Evolutionary conservation across 805 yeast genomes (phyloP), one percentile per base, ranked within the genome.

Genomic region (Scheffersomyces stipitis): DNA sequence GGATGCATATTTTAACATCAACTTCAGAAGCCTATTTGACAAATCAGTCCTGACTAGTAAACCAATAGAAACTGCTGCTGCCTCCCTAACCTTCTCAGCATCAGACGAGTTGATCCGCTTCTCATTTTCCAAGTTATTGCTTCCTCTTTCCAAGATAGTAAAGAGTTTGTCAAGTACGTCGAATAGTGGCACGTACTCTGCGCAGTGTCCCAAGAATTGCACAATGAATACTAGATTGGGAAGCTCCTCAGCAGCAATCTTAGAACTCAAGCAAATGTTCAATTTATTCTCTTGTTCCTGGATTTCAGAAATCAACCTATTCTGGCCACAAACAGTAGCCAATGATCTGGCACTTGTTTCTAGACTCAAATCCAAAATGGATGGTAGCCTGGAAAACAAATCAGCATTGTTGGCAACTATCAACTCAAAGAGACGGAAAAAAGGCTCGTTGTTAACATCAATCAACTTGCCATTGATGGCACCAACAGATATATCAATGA

Each of bases 161-260:
- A 79, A 54, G 13, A 69, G 60, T 1, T 57, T 64, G 18, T 73
- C 46, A 3, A 64, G 54, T 15, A 65, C 26, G 6, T 30, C n/a
- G 2, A 16, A 23, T 18, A 44, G 33, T 3, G 31, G 20, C 9
- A n/a, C n/a, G 14, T 13, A 16, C 23, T 27, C 37, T n/a, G 76
- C 73, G 20, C 76, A 61, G 39, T 70, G 69, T 4, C 83, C 85
- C 34, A 80, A 52, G 27, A 74, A 73, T 26, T 69, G 70, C 28
- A 65, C 54, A 30, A 60, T 59, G 46, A 70, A 73, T 1, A 62
- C 41, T 12, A 58, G 35, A 26, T 54, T 42, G 24, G 24, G 41
- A 23, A 52, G 40, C 3, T 38, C 24, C 29, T 37, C 28, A 31
- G 47, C 30, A 31, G 47, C 30, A 3, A 43, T 35, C 6, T 23